Percentiles rank a stretch among this genome's conserved stretches.
Conservation (phyloP, 1,284 basidiomycete species). For the Cryptococcus neoformans region DNA sequence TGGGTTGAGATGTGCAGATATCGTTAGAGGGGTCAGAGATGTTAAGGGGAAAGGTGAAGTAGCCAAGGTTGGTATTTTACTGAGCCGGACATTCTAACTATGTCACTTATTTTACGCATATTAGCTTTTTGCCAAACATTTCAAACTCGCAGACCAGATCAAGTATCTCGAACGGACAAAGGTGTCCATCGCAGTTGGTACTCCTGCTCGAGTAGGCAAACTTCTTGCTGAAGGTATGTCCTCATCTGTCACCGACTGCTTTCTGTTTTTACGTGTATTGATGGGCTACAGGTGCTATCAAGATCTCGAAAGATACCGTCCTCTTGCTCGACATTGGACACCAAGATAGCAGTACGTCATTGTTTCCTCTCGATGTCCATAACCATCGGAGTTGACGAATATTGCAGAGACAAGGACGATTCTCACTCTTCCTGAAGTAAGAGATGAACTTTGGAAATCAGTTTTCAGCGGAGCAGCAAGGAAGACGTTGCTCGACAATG, state of each 20-base stretch:
- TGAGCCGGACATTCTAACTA: neutral
- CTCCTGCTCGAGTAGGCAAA: conserved; percentile 48
- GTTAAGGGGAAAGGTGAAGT: conserved; percentile 46
- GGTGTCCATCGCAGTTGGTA: conserved; percentile 49
- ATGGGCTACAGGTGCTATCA: conserved; percentile 32
- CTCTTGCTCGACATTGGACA: conserved; percentile 46
- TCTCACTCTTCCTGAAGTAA: conserved; percentile 45
- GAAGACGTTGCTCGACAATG: conserved; percentile 27
- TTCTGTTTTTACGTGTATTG: neutral
- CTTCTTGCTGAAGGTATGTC: conserved; percentile 41
- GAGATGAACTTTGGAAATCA: conserved; percentile 48
- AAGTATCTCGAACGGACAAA: conserved; percentile 46
- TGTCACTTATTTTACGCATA: neutral
- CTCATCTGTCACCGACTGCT: too few species aligned
- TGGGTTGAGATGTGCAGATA: conserved; percentile 49
- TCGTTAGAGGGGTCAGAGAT: conserved; percentile 43
- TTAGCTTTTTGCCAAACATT: conserved; percentile 51
- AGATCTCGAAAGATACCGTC: conserved; percentile 37
- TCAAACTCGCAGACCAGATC: conserved; percentile 49
- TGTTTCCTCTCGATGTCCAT: neutral
- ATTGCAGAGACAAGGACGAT: conserved; percentile 44
- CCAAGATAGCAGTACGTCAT: conserved; percentile 39
- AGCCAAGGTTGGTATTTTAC: conserved; percentile 40
- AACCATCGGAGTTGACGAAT: neutral
- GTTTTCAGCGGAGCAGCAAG: conserved; percentile 39